Conservation (phyloP, 768 basidiomycete genomes). For the Floccularia luteovirens region DNA sequence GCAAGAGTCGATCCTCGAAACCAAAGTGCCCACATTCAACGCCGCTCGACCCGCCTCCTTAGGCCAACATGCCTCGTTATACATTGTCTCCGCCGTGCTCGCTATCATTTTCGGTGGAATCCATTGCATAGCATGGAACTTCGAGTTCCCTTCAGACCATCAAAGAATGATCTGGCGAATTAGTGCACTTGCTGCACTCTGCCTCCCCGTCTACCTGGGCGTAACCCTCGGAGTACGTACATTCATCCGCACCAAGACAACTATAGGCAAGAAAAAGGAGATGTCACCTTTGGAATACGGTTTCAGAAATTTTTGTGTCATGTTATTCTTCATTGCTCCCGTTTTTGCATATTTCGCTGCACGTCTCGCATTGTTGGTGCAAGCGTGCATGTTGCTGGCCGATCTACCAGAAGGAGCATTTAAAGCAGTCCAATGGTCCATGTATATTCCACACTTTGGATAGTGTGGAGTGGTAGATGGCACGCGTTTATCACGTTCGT, state of each 20-base stretch:
- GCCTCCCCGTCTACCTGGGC: slow-evolving; percentile 4
- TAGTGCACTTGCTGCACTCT: slow-evolving; percentile 8
- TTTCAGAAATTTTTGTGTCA: too few species aligned
- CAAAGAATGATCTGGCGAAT: slow-evolving; percentile 15
- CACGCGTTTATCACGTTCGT: too few species aligned
- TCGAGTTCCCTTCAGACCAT: slow-evolving; percentile 10
- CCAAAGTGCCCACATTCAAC: slow-evolving; percentile 3
- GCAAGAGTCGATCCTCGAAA: neutral
- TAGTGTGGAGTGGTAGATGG: too few species aligned
- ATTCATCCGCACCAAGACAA: neutral
- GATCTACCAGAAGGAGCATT: neutral
- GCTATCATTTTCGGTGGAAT: slow-evolving; percentile 11
- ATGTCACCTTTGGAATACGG: neutral
- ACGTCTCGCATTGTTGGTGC: neutral
- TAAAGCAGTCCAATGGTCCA: neutral
- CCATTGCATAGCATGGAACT: slow-evolving; percentile 13
- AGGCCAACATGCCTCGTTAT: neutral
- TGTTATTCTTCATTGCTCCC: neutral
- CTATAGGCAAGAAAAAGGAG: neutral
- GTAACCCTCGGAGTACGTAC: neutral
- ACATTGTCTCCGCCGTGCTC: neutral
- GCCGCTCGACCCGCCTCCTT: neutral
- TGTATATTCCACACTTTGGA: neutral
- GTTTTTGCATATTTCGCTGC: neutral
- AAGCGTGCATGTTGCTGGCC: neutral